Percentiles rank a stretch among this genome's conserved stretches.
Conservation (phyloP, 2,329 filamentous ascomycete genomes). For the Ophiosphaerella korrae region DNA sequence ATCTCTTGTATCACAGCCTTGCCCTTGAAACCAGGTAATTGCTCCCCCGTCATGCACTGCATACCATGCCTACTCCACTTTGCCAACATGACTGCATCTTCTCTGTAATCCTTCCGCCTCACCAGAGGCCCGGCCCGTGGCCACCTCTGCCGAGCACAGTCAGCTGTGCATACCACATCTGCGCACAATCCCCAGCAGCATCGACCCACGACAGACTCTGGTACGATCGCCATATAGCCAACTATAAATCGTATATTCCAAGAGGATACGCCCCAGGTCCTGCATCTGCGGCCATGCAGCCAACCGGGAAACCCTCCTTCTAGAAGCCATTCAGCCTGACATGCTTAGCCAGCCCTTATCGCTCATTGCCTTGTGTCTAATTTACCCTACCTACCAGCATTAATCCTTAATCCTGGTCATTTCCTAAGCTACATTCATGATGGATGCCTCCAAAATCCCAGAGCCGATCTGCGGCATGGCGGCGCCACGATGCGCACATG, state of each 20-base stretch:
- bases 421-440: conserved; percentile 12
- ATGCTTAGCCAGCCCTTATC: not conserved
- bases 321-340: conserved; percentile 32
- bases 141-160: conserved; percentile 8
- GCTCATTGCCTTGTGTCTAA: not conserved
- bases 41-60: not conserved
- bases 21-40: conserved; percentile 23
- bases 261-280: conserved; percentile 36
- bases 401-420: not conserved
- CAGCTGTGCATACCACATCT: conserved; percentile 5
- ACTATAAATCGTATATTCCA: conserved; percentile 36
- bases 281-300: conserved; percentile 28
- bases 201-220: conserved; percentile 5
- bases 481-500: conserved; percentile 33
- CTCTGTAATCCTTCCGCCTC: conserved; percentile 27
- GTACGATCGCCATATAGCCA: conserved; percentile 44
- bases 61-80: conserved; percentile 7
- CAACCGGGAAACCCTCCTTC: conserved; percentile 30
- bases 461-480: conserved; percentile 31
- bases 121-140: conserved; percentile 39
- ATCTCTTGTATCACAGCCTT: conserved; percentile 26
- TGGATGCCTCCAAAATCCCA: conserved; percentile 14
- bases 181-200: not conserved
- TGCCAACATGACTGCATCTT: conserved; percentile 14
- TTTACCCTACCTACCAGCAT: not conserved